These are phyloP conservation scores for Parastagonospora nodorum DNA, from an alignment of 2,329 filamentous ascomycete genomes.

Conservation along the genomic window DNA sequence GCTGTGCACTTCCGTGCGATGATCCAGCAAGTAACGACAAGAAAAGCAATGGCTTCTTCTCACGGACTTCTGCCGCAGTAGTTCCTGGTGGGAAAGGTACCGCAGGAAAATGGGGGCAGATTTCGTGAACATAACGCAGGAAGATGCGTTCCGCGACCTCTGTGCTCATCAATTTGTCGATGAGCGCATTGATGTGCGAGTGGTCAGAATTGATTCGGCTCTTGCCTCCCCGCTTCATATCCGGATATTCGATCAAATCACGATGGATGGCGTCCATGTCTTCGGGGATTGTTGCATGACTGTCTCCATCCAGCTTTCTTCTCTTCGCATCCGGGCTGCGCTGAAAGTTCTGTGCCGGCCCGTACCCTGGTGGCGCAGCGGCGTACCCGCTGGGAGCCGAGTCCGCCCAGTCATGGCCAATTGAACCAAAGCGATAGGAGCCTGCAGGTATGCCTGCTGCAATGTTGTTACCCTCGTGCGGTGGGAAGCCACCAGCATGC, in stretches of 20 bases:
- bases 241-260: constrained; percentile 41
- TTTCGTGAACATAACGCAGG: constrained; percentile 58
- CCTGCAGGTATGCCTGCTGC: constrained; percentile 26
- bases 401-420: constrained; percentile 39
- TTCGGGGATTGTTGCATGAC: constrained; percentile 41
- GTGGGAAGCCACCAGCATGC: constrained; percentile 29
- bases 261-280: constrained; percentile 46
- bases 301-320: constrained; percentile 34
- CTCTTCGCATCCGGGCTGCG: constrained; percentile 40
- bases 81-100: constrained; percentile 62
- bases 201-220: constrained; percentile 41
- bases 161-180: constrained; percentile 56
- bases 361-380: constrained; percentile 39
- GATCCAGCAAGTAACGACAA: constrained; percentile 62
- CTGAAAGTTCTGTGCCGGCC: constrained; percentile 36
- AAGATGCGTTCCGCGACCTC: constrained; percentile 62
- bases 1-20: constrained; percentile 52
- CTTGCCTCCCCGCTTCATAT: constrained; percentile 39
- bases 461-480: constrained; percentile 18
- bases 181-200: constrained; percentile 43
- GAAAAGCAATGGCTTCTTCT: constrained; percentile 64
- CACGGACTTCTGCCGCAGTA: constrained; percentile 59
- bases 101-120: constrained; percentile 61
- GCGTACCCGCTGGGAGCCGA: constrained; percentile 19
- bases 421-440: constrained; percentile 29